phyloP scores from a whole-genome alignment of 495 filamentous ascomycete genomes.

The Penicillium subrubescens region DNA sequence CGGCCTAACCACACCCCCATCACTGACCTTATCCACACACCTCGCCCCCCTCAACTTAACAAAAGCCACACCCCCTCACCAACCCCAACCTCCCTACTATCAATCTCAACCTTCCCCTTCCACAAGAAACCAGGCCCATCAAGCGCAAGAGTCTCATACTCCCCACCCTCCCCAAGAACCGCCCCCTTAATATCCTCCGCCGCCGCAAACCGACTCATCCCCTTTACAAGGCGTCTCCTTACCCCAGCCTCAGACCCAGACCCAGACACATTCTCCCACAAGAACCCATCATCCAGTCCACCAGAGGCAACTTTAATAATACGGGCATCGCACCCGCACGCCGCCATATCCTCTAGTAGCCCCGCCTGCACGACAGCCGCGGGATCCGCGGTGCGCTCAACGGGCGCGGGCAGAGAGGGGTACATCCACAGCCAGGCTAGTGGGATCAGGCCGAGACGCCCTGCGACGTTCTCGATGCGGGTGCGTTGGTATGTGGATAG shows the following conservation, averaged over 20 bases:
- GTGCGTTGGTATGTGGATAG: conserved; percentile 95
- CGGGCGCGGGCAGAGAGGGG: conserved; percentile 62
- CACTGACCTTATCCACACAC: conserved; percentile 53
- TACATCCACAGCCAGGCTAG: conserved; percentile 92
- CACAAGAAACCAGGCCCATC: conserved; percentile 75
- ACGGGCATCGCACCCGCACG: conserved; percentile 73
- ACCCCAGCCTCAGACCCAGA: conserved; percentile 43
- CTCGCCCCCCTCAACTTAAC: conserved; percentile 59
- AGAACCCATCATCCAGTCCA: conserved; percentile 75
- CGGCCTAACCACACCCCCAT: conserved; percentile 38
- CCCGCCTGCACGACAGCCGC: conserved; percentile 38
- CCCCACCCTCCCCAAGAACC: conserved; percentile 88
- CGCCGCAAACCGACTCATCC: conserved; percentile 67
- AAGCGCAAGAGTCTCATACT: conserved; percentile 92
- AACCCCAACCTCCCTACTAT: conserved; percentile 52
- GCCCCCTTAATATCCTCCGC: conserved; percentile 60
- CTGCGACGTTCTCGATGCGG: conserved; percentile 83
- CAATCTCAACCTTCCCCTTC: conserved; percentile 68
- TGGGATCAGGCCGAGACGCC: conserved; percentile 73
- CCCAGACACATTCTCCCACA: conserved; percentile 77
- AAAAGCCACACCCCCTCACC: conserved; percentile 72
- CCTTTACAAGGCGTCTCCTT: conserved; percentile 57
- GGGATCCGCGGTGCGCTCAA: conserved; percentile 19
- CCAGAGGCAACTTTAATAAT: conserved; percentile 95
- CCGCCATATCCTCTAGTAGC: conserved; percentile 80